These are phyloP conservation scores for Aspergillus pseudoterreus DNA, from an alignment of 2,329 filamentous ascomycete species.

Conservation along the genomic window DNA sequence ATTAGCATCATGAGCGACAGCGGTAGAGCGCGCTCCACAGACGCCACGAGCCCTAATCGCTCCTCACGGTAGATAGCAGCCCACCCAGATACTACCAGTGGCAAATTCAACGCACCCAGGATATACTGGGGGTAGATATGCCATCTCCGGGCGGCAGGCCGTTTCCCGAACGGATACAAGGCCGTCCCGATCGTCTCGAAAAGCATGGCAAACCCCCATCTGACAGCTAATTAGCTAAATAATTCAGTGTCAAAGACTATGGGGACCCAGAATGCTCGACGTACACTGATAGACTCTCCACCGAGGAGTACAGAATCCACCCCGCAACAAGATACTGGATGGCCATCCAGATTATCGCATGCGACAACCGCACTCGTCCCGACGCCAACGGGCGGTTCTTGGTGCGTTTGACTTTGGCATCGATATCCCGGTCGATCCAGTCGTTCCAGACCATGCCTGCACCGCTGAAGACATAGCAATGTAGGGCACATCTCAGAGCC, in stretches of 20 bases:
- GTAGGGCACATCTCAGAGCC: conserved; percentile 19
- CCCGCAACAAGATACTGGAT: conserved; percentile 1
- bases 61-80: conserved; percentile 6
- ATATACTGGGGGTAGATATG: conserved; percentile 12
- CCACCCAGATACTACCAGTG: conserved; percentile 1
- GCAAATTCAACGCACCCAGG: conserved; percentile 5
- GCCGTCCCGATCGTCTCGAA: conserved; percentile 6
- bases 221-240: background rate
- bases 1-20: conserved; percentile 3
- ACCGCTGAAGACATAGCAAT: conserved; percentile 24
- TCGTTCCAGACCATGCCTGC: conserved; percentile 32
- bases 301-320: conserved; percentile 1
- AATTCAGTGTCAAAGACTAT: background rate
- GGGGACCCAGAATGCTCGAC: background rate
- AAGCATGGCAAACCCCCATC: conserved; percentile 1
- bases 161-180: conserved; percentile 11
- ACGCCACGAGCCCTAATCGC: background rate
- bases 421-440: conserved; percentile 27
- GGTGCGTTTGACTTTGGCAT: conserved; percentile 24
- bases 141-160: conserved; percentile 4
- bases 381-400: conserved; percentile 25
- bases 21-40: background rate
- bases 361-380: conserved; percentile 17
- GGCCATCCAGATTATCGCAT: conserved; percentile 18
- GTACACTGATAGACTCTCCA: background rate